Evolutionary conservation across 2,329 filamentous ascomycete genomes (phyloP).

Genomic region (Albophoma yamanashiensis): DNA sequence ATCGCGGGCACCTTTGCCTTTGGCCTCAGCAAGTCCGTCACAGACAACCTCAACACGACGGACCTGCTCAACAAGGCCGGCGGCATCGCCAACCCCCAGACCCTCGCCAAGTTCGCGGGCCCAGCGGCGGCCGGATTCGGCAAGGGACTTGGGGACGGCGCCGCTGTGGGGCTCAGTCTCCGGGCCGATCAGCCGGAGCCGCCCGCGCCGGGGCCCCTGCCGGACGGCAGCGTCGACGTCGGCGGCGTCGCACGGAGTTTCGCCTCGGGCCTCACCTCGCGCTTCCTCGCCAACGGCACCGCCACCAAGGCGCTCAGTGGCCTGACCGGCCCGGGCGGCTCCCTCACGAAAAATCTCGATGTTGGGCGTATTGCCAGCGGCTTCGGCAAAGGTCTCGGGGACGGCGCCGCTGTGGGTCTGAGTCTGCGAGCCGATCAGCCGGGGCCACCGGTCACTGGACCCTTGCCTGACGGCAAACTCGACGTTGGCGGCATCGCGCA

Average conservation of each 20-base stretch:
- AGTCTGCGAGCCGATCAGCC: background rate
- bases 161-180: slow-evolving; percentile 15
- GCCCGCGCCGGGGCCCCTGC: background rate
- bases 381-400: background rate
- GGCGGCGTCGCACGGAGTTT: slow-evolving; percentile 14
- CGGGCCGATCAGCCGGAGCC: slow-evolving; percentile 12
- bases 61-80: slow-evolving; percentile 1
- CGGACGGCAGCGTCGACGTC: slow-evolving; percentile 2
- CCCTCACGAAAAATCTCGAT: background rate
- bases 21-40: slow-evolving; percentile 13
- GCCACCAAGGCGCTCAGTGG: slow-evolving; percentile 10
- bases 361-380: background rate
- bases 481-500: slow-evolving; percentile 4
- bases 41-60: slow-evolving; percentile 11
- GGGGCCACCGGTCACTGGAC: background rate
- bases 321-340: background rate
- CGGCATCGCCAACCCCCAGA: slow-evolving; percentile 5
- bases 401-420: background rate
- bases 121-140: slow-evolving; percentile 16
- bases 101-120: slow-evolving; percentile 4
- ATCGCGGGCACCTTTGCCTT: slow-evolving; percentile 16
- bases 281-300: slow-evolving; percentile 21
- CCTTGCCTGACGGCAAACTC: background rate
- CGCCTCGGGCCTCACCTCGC: slow-evolving; percentile 16
- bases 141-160: slow-evolving; percentile 7